phyloP scores from a whole-genome alignment of 495 filamentous ascomycete species.

The Tuber borchii region DNA sequence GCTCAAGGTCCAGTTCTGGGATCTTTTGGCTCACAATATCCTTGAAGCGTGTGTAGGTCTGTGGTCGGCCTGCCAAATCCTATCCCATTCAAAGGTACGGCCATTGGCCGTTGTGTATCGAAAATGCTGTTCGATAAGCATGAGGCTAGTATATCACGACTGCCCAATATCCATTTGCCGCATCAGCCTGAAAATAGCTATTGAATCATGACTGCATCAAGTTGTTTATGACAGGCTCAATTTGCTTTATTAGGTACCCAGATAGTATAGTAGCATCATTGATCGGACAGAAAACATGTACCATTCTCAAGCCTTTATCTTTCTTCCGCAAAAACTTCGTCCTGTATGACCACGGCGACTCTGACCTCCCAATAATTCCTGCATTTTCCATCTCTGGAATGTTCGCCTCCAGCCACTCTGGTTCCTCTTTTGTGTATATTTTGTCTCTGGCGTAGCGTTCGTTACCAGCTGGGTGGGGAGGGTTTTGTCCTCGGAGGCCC shows the following conservation, averaged over 20 bases:
- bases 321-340: conserved; percentile 10
- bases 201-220: not conserved
- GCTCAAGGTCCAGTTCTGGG: too few relatives aligned
- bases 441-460: too few relatives aligned
- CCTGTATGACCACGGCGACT: conserved; percentile 5
- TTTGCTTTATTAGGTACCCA: not conserved
- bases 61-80: not conserved
- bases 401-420: not conserved
- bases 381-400: not conserved
- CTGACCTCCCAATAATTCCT: conserved; percentile 7
- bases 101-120: conserved; percentile 8
- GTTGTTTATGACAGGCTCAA: conserved; percentile 8
- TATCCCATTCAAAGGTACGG: conserved; percentile 6
- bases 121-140: conserved; percentile 19
- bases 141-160: not conserved
- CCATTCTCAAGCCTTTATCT: not conserved
- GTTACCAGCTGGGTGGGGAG: too few relatives aligned
- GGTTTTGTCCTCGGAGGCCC: too few relatives aligned
- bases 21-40: too few relatives aligned
- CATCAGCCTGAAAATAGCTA: conserved; percentile 4
- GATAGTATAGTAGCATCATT: conserved; percentile 1
- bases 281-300: not conserved
- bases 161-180: not conserved
- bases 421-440: conserved; percentile 4
- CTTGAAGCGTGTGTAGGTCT: too few relatives aligned